A percentile compares a stretch with the other conserved stretches of the same genome.
Evolutionary conservation across 106 monocot genomes (phyloP).

Genomic region (Dendrobium catenatum): DNA sequence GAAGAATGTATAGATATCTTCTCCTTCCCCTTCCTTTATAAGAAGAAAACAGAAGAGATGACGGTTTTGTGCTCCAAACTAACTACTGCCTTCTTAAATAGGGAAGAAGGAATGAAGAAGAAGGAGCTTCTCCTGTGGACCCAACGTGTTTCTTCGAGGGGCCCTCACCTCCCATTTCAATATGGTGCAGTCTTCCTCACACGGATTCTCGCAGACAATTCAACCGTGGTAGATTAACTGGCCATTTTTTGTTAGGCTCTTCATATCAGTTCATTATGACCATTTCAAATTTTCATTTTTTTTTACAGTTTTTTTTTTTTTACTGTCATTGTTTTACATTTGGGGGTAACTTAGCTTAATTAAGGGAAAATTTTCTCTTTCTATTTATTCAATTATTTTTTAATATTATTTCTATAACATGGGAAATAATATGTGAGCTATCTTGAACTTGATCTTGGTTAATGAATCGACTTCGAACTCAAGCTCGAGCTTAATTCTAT

Average conservation of each 20-base stretch:
- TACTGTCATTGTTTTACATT: too few relatives aligned
- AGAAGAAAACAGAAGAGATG: neutral
- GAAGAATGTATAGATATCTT: neutral
- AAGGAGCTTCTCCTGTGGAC: neutral
- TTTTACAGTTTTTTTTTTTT: too few relatives aligned
- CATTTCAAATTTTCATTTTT: neutral
- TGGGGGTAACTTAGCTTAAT: too few relatives aligned
- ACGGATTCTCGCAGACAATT: neutral
- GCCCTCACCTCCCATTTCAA: neutral
- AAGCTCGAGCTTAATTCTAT: too few relatives aligned
- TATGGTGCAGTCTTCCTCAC: neutral
- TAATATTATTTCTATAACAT: too few relatives aligned
- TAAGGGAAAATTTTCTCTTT: too few relatives aligned
- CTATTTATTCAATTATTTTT: too few relatives aligned
- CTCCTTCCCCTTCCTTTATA: neutral
- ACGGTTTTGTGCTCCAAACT: neutral
- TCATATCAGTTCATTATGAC: neutral
- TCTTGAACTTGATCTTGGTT: too few relatives aligned
- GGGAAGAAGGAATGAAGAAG: neutral
- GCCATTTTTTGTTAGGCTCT: neutral
- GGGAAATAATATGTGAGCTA: too few relatives aligned
- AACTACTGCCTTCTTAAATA: slow-evolving; percentile 1
- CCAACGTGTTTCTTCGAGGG: neutral
- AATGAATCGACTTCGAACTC: too few relatives aligned
- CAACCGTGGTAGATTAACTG: neutral